Evolutionary conservation across 139 green algal species (phyloP), one percentile per base, ranked within the genome.

Genomic region (Zygnema circumcarinatum): DNA sequence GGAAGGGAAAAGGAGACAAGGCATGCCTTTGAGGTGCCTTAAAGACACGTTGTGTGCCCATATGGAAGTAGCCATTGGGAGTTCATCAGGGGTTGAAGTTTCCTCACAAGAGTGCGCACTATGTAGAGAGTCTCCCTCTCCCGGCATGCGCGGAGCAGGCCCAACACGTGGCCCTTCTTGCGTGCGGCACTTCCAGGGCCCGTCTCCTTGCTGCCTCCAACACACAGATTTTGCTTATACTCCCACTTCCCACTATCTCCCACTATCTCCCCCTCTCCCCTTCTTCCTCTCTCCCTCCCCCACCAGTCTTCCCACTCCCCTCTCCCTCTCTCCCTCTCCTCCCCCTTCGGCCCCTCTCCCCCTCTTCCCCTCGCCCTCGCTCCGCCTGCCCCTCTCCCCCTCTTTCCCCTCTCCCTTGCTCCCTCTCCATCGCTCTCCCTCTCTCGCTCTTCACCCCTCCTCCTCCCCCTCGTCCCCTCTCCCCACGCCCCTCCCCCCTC

Each of bases 71-170:
- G 56, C 29, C 29, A 72, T 72, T 72, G 56, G 29, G 29, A 29
- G 29, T 35, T 35, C 29, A 35, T 72, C 56, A 72, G 29, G 56
- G 56, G 56, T 29, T 72, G 29, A 72, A 72, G 29, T 29, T 72
- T 29, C 29, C 56, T 72, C n/a, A 84, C 67, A n/a, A 90, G 80
- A 0, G 85, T 90, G 79, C 85, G 79, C 25, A 87, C 80, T 0
- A 90, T 35, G 80, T 84, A 90, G 33, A 75, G 83, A 16, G 42
- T 81, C 85, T 91, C 87, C 11, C 35, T 40, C 1, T 79, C 82
- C 21, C 81, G 38, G 38, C 76, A 90, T 39, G 87, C 87, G 21
- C 87, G 73, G 47, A 91, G 47, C 39, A 91, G 68, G 1, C 35
- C 3, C 31, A 89, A 21, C 0, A 91, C 36, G 0, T 89, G 22